These are phyloP conservation scores for Lipomyces spencermartinsiae DNA, from an alignment of 805 yeast genomes.

Conservation along the genomic window DNA sequence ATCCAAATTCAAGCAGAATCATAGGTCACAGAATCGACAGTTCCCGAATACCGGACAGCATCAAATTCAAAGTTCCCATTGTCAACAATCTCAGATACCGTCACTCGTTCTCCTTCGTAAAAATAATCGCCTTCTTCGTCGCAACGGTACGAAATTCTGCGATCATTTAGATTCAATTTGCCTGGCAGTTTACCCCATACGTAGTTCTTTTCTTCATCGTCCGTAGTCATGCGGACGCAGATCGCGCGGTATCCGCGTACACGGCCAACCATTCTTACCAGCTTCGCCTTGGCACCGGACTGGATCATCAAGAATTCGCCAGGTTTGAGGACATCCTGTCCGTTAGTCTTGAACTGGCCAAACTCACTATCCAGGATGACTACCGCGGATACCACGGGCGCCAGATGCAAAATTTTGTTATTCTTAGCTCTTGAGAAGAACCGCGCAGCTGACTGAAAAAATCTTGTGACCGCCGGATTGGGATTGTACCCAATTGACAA, in stretches of 20 bases:
- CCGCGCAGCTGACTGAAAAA: neutral
- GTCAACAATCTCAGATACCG: neutral
- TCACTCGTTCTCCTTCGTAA: neutral
- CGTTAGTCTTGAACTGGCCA: conserved; percentile 4
- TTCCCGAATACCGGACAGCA: neutral
- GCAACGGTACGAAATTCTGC: neutral
- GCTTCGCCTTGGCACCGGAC: conserved; percentile 5
- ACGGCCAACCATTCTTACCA: neutral
- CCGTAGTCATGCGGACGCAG: neutral
- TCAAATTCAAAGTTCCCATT: neutral
- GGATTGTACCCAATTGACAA: neutral
- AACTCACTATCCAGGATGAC: neutral
- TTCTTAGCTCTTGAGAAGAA: neutral
- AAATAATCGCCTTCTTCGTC: neutral
- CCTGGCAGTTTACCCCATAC: neutral
- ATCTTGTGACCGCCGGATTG: neutral
- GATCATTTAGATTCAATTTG: neutral
- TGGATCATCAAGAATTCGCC: conserved; percentile 1
- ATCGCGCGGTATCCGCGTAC: neutral
- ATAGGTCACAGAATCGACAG: conserved; percentile 2
- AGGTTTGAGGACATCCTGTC: neutral
- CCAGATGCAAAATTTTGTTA: neutral
- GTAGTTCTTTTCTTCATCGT: neutral
- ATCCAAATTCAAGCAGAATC: neutral
- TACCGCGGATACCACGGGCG: neutral